Conservation (phyloP, 202 grass and related monocot species). For the Eragrostis tef region DNA sequence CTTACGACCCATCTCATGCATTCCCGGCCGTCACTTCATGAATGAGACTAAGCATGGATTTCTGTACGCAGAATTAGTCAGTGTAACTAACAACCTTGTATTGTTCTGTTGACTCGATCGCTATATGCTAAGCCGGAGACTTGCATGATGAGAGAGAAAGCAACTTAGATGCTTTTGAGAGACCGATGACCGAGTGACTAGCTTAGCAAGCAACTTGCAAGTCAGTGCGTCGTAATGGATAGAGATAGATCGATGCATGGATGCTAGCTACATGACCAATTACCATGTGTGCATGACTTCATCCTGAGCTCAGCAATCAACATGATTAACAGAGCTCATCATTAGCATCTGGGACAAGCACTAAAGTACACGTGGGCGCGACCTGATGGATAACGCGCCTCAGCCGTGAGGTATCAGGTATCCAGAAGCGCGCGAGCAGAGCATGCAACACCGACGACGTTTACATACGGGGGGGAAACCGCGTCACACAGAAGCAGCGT, state of each 20-base stretch:
- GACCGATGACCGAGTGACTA: not conserved
- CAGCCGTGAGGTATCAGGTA: too few relatives aligned
- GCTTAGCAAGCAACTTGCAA: not conserved
- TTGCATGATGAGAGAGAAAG: not conserved
- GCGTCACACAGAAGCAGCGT: too few relatives aligned
- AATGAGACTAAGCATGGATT: not conserved
- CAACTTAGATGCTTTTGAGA: not conserved
- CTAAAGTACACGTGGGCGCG: too few relatives aligned
- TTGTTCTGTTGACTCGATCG: not conserved
- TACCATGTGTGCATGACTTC: conserved; percentile 11
- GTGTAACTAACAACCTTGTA: not conserved
- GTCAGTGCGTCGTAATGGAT: conserved; percentile 11
- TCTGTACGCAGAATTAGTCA: not conserved
- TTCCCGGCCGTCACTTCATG: not conserved
- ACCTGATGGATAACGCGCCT: too few relatives aligned
- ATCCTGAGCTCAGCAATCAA: not conserved
- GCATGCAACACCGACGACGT: too few relatives aligned
- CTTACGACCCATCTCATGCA: not conserved
- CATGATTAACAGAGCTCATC: conserved; percentile 1
- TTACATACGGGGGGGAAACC: too few relatives aligned
- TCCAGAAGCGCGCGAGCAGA: too few relatives aligned
- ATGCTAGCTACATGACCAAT: too few relatives aligned
- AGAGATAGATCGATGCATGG: not conserved
- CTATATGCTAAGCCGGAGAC: not conserved
- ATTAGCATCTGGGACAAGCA: not conserved